Evolutionary conservation across 768 basidiomycete genomes (phyloP).

Genomic region (Lentinula edodes): DNA sequence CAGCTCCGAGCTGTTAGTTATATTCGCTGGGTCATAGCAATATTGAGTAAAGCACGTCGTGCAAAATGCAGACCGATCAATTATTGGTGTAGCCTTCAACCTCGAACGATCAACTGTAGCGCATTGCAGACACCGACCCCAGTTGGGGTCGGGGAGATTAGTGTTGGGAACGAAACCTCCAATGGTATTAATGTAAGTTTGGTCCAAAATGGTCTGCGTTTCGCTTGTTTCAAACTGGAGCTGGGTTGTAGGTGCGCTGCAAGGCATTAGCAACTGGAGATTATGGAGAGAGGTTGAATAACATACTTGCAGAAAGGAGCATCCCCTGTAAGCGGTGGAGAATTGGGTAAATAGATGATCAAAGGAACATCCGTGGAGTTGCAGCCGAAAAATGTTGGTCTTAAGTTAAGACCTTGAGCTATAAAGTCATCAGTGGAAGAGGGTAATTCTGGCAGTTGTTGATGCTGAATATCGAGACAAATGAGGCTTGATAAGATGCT

Average conservation of each 20-base stretch:
- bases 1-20: slow-evolving; percentile 35
- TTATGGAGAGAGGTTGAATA: no score
- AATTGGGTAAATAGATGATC: slow-evolving; percentile 71
- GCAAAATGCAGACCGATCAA: slow-evolving; percentile 34
- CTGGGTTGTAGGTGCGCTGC: slow-evolving; percentile 46
- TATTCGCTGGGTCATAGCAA: slow-evolving; percentile 44
- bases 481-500: neutral
- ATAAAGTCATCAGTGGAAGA: slow-evolving; percentile 45
- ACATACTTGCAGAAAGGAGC: slow-evolving; percentile 61
- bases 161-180: slow-evolving; percentile 57
- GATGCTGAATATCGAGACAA: slow-evolving; percentile 38
- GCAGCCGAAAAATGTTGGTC: slow-evolving; percentile 81
- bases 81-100: slow-evolving; percentile 23
- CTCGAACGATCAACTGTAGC: slow-evolving; percentile 51
- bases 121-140: slow-evolving; percentile 66
- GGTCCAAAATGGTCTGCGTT: slow-evolving; percentile 52
- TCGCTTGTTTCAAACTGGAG: slow-evolving; percentile 56
- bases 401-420: slow-evolving; percentile 53
- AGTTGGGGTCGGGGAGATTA: slow-evolving; percentile 53
- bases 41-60: slow-evolving; percentile 48
- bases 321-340: slow-evolving; percentile 60
- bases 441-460: slow-evolving; percentile 63
- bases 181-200: slow-evolving; percentile 48
- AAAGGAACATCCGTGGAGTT: slow-evolving; percentile 44
- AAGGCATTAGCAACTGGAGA: slow-evolving; percentile 15